Evolutionary conservation across 2,329 filamentous ascomycete species (phyloP).

Genomic region (Mariannaea sp.): DNA sequence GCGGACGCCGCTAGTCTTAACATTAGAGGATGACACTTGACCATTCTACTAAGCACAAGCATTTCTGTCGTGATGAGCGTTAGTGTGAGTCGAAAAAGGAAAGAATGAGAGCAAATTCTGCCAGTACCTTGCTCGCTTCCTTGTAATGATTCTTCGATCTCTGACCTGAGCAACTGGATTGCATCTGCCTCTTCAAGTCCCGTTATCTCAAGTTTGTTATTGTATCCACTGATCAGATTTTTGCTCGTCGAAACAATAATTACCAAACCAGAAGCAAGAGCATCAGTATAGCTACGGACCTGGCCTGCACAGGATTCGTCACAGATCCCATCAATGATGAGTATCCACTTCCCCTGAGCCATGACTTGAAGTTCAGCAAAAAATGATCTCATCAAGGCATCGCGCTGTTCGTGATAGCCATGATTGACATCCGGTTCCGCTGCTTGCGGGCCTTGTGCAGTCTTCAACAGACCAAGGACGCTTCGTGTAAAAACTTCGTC

Average conservation of each 20-base stretch:
- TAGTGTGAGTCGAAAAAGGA: too few relatives aligned
- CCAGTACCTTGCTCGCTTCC: too few relatives aligned
- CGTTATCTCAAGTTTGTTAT: too few relatives aligned
- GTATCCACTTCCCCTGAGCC: not conserved
- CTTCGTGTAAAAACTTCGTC: constrained; percentile 2
- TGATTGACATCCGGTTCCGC: not conserved
- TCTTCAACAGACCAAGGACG: not conserved
- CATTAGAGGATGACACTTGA: constrained; percentile 2
- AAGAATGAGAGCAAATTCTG: too few relatives aligned
- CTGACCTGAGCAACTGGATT: too few relatives aligned
- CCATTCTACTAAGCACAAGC: not conserved
- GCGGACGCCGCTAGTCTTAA: not conserved
- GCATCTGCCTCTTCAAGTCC: too few relatives aligned
- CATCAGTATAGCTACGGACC: constrained; percentile 1
- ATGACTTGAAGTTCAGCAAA: not conserved
- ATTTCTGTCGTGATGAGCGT: not conserved
- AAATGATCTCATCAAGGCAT: not conserved
- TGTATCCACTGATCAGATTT: too few relatives aligned
- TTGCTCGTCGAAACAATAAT: too few relatives aligned
- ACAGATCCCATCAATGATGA: constrained; percentile 4
- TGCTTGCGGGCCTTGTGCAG: not conserved
- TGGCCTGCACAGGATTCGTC: not conserved
- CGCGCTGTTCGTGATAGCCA: not conserved
- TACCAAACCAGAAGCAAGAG: too few relatives aligned
- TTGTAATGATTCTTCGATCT: too few relatives aligned